Evolutionary conservation across 1,284 basidiomycete genomes (phyloP), one percentile per base, ranked within the genome.

Genomic region (Mycosarcoma mackinlayi): DNA sequence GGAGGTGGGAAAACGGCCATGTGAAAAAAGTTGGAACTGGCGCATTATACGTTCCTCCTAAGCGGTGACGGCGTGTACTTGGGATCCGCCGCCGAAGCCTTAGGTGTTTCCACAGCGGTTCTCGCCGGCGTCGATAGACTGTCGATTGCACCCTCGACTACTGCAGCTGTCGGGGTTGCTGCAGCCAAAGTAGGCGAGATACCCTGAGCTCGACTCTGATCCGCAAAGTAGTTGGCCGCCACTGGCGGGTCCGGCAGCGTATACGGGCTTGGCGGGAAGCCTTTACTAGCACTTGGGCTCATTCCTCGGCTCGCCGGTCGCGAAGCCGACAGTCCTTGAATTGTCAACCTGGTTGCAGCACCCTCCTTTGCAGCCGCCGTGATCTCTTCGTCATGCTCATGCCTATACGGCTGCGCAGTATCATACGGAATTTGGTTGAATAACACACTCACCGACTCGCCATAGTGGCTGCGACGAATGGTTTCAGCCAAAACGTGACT

Each of bases 401-500:
- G 80, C 11, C 80, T 56, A 48, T 82, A 82, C 25, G 80, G 79
- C 41, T 82, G 80, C 6, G 78, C 51, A 0, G 80, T 82, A 44
- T 82, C 80, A 57, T 81, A 82, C 10, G 79, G 79, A 33, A 81
- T 70, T 58, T 82, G 76, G 67, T 74, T 77, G 69, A 81, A 81
- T 18, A 81, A 70, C 21, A 79, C 74, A n/a, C 65, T 71, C 16
- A 81, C 76, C 34, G 59, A 66, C 52, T 81, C 80, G 28, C 83
- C 83, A 62, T 83, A 84, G 72, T 84, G 83, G 47, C 91, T 93
- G 70, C 95, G 88, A 72, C 95, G 86, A 66, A 98, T 97, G 45
- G 97, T 95, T 86, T 98, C 96, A 37, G 93, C 96, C 58, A 99
- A 88, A 65, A 98, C 94, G 53, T 91, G 90, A 47, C 91, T 92